Base-by-base conservation (phyloP, 148 eudicot genomes). In the Chenopodium quinoa region DNA sequence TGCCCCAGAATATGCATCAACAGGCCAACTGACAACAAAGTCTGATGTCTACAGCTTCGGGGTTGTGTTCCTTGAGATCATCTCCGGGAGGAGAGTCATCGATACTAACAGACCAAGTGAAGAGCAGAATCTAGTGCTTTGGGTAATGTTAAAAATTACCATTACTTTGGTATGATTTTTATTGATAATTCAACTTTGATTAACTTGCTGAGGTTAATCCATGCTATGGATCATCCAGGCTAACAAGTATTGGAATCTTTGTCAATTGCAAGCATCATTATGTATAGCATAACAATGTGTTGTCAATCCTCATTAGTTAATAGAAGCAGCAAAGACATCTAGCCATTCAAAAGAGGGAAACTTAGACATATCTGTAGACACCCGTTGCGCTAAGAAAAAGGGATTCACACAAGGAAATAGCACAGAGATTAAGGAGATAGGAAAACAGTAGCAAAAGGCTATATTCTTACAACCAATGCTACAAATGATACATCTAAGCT, bases 21-120 rank as follows among this genome's bases (percentile, higher is more conserved):
- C 97, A 0, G 98, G 98, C 23, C 91, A 89, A 58, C 85, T 93
- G 52, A 88, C 94, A 0, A 86, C 90, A 7, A 93, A 91, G 40
- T 92, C 98, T 9, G 98, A 93, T 60, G 96, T 93, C 17, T 93
- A 93, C 74, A 93, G 98, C 84, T 93, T 92, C 78, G 98, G 98
- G 46, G 98, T 93, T 17, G 96, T 93, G 81, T 92, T 93, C 70
- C 90, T 93, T 80, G 98, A 93, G 87, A 80, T 93, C 37, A 93
- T 93, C 82, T 90, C 94, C 0, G 98, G 98, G 63, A 87, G 94
- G 73, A 84, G 98, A 88, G 98, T 92, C 76, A 91, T 94, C 29
- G 96, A 94, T 81, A 84, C 46, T 54, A 81, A 84, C 78, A 88
- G 89, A 76, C 91, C 93, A 19, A 86, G 77, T 22, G 90, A 92